A percentile compares a stretch with the other conserved stretches of the same genome.
phyloP scores from a whole-genome alignment of 2,329 filamentous ascomycete species.

The Pyrenochaeta sp. region DNA sequence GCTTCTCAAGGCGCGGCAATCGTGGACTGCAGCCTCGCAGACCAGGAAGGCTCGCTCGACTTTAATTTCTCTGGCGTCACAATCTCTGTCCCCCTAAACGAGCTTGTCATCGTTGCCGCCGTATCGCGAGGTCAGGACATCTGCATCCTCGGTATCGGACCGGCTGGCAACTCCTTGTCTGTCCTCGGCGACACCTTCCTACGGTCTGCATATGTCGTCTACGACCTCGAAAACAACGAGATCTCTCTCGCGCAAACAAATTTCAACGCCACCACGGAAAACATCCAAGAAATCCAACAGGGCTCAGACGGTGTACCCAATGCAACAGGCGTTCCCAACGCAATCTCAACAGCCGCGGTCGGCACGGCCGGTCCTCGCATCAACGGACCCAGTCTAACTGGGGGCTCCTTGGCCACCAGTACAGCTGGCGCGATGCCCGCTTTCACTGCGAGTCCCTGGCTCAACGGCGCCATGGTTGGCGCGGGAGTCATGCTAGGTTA shows the following conservation, averaged over 20 bases:
- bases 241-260: constrained; percentile 69
- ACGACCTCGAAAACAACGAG: constrained; percentile 67
- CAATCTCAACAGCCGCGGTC: constrained; percentile 58
- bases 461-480: constrained; percentile 39
- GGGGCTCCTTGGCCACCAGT: constrained; percentile 8
- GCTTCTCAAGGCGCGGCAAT: constrained; percentile 56
- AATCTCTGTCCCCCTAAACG: constrained; percentile 64
- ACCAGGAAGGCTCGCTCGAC: constrained; percentile 59
- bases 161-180: constrained; percentile 56
- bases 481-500: constrained; percentile 44
- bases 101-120: constrained; percentile 64
- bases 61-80: constrained; percentile 65
- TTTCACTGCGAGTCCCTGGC: constrained; percentile 39
- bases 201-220: constrained; percentile 69
- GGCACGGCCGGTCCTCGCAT: constrained; percentile 56
- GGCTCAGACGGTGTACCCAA: constrained; percentile 60
- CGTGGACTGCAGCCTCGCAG: constrained; percentile 62
- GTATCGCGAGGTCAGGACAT: constrained; percentile 50
- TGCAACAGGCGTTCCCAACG: constrained; percentile 60
- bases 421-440: constrained; percentile 33
- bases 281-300: constrained; percentile 63
- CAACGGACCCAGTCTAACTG: constrained; percentile 36
- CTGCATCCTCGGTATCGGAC: constrained; percentile 60
- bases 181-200: constrained; percentile 71
- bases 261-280: constrained; percentile 62